Evolutionary conservation across 192 early-diverging fungal genomes (phyloP).

Genomic region (Phlyctochytrium arcticum): DNA sequence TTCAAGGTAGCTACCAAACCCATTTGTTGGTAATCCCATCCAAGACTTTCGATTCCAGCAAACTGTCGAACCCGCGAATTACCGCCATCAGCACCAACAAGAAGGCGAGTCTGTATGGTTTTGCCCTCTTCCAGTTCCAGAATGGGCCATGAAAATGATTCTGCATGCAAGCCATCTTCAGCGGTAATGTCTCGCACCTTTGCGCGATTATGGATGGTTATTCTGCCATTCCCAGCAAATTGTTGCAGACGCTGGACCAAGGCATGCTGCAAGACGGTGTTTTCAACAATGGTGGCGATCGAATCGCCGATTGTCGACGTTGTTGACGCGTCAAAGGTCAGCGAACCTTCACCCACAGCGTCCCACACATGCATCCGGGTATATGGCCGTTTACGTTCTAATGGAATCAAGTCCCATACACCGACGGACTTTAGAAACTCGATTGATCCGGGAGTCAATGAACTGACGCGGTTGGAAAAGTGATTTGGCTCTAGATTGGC

Average conservation of each 20-base stretch:
- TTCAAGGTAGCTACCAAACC: slow-evolving; percentile 86
- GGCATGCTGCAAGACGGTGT: slow-evolving; percentile 71
- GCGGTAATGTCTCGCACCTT: slow-evolving; percentile 58
- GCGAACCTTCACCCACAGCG: slow-evolving; percentile 56
- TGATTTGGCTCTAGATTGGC: slow-evolving; percentile 22
- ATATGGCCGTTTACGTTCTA: slow-evolving; percentile 61
- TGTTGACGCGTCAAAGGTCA: slow-evolving; percentile 73
- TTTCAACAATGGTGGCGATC: slow-evolving; percentile 88
- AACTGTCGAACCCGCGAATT: slow-evolving; percentile 80
- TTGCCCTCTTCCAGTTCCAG: slow-evolving; percentile 66
- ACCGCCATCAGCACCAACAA: slow-evolving; percentile 89
- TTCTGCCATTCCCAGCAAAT: slow-evolving; percentile 39
- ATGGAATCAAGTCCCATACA: slow-evolving; percentile 59
- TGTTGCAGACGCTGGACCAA: slow-evolving; percentile 49
- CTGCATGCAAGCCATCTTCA: slow-evolving; percentile 25
- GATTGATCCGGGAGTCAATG: slow-evolving; percentile 69
- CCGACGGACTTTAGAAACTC: slow-evolving; percentile 56
- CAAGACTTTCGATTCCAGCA: slow-evolving; percentile 75
- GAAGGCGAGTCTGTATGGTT: slow-evolving; percentile 62
- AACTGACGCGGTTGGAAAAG: slow-evolving; percentile 80
- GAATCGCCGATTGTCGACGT: slow-evolving; percentile 42
- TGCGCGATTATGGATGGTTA: slow-evolving; percentile 66
- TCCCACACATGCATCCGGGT: slow-evolving; percentile 76
- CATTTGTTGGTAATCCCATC: slow-evolving; percentile 82
- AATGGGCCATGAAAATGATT: slow-evolving; percentile 64